A percentile compares a stretch with the other conserved stretches of the same genome.
Evolutionary conservation across 192 early-diverging fungal genomes (phyloP).

Genomic region (Coemansia sp.): DNA sequence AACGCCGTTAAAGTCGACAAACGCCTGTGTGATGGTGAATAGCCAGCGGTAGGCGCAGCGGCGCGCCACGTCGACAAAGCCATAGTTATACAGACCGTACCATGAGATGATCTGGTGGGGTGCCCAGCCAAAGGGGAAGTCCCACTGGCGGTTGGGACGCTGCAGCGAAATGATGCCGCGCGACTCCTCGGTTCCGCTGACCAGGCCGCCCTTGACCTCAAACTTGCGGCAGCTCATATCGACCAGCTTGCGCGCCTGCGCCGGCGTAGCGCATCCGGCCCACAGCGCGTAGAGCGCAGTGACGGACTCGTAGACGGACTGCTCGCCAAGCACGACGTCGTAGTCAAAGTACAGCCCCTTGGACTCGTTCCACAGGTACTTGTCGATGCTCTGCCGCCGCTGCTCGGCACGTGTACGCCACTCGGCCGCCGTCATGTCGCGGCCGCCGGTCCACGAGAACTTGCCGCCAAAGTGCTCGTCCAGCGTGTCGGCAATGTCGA

Average conservation of each 20-base stretch:
- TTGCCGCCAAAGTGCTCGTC: constrained; percentile 56
- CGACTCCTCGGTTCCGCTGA: constrained; percentile 88
- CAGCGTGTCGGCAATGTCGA: constrained; percentile 79
- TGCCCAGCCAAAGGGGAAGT: constrained; percentile 94
- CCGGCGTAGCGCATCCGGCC: constrained; percentile 72
- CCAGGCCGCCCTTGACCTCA: constrained; percentile 88
- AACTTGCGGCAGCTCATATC: constrained; percentile 67
- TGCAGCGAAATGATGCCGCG: constrained; percentile 76
- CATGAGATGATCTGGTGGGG: constrained; percentile 99
- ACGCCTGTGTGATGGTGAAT: constrained; percentile 88
- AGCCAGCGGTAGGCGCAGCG: constrained; percentile 93
- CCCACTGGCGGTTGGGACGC: constrained; percentile 95
- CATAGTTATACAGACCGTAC: constrained; percentile 85
- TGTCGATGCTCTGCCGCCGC: constrained; percentile 65
- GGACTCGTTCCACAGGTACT: constrained; percentile 81
- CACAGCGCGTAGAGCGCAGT: constrained; percentile 92
- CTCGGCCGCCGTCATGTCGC: constrained; percentile 49
- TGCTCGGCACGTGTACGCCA: constrained; percentile 65
- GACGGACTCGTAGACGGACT: constrained; percentile 79
- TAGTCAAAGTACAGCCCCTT: constrained; percentile 86
- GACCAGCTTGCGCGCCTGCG: constrained; percentile 77
- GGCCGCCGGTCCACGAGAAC: constrained; percentile 37
- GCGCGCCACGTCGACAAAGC: constrained; percentile 64
- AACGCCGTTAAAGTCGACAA: constrained; percentile 96
- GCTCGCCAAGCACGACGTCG: constrained; percentile 65